Evolutionary conservation across 2,329 filamentous ascomycete genomes (phyloP), one percentile per base, ranked within the genome.

Genomic region (Verticillium alfalfae): DNA sequence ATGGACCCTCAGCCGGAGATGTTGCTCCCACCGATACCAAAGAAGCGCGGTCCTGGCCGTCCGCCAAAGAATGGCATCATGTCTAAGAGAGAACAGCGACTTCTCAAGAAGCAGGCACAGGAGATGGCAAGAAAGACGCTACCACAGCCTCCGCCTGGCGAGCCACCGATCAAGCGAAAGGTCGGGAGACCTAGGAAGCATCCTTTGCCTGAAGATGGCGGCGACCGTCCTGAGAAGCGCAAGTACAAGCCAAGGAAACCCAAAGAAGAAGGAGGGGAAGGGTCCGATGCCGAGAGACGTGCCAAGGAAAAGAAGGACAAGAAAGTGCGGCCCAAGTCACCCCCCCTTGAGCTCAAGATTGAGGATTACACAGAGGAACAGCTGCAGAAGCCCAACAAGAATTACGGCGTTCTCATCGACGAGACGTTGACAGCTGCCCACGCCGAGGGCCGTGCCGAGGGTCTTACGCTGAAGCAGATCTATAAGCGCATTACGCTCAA

Each of bases 21-120:
- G 61, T 59, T 64, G 45, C 31, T 57, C 12, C 64, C 61, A 13
- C 39, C 60, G 34, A 59, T 63, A 56, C 83, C 85, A 34, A 89
- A 86, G 74, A 88, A 89, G 65, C 87, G 90, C 67, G 91, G 91
- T 15, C 91, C 91, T 10, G 91, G 91, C n/a, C 80, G 91, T 60
- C 91, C 91, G 22, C 91, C 91, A 0, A 93, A 93, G 76, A 90
- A 93, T 69, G 91, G 91, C 34, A 84, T 92, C 70, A 91, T 93
- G 86, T 93, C 90, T 1, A 93, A 93, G 75, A 82, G 91, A 61
- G 88, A 93, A 69, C 83, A 88, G 66, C 81, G 86, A 18, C 73
- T 87, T 57, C 81, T 87, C 8, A 86, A 88, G 75, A 89, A 88
- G 72, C 78, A 82, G 63, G 73, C 77, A 49, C 78, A 81, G 65